Base-by-base conservation (phyloP, 2,329 filamentous ascomycete genomes). In the Orbilia javanica region DNA sequence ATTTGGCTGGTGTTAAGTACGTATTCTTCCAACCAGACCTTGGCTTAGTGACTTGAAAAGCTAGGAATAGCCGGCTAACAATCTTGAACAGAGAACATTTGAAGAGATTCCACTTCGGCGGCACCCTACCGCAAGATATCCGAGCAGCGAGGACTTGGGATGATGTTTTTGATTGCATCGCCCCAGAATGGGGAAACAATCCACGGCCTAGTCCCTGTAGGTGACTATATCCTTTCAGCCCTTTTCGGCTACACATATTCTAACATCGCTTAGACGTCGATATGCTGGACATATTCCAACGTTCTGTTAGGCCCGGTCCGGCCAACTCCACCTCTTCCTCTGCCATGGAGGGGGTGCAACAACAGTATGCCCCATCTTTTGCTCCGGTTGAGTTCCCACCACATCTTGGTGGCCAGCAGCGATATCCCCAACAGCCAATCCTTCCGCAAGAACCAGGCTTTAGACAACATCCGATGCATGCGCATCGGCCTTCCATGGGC, bases 281-380 rank as follows among this genome's bases (percentile, higher is more conserved):
- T 48, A 78, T 78, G 74, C 46, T 72, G 13, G 74, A 78, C 22
- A 78, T 78, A 36, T 78, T 78, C 46, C 74, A 78, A 44, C 74
- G 74, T 31, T 66, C 74, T 7, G 67, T 78, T 3, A 25, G 60
- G 7, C 65, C 73, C 4, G 25, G 25, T 4, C 29, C 27, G 7
- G 22, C 39, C 27, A 48, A 22, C 5, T 64, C 64, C 27, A 20
- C 46, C 3, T 36, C 25, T 25, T 42, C 55, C 10, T 60, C 72
- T 2, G 18, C 50, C 10, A 42, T 62, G n/a, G 57, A 57, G 36
- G 48, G 52, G 8, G 48, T 57, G 5, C 36, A 60, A 15, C 66
- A 55, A 2, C 55, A 57, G 1, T n/a, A 53, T 63, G 15, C 39
- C 29, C 52, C 4, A 50, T 13, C 46, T 5, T 48, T 60, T 50